Evolutionary conservation across 768 basidiomycete species (phyloP).

Genomic region (Russula sp.): DNA sequence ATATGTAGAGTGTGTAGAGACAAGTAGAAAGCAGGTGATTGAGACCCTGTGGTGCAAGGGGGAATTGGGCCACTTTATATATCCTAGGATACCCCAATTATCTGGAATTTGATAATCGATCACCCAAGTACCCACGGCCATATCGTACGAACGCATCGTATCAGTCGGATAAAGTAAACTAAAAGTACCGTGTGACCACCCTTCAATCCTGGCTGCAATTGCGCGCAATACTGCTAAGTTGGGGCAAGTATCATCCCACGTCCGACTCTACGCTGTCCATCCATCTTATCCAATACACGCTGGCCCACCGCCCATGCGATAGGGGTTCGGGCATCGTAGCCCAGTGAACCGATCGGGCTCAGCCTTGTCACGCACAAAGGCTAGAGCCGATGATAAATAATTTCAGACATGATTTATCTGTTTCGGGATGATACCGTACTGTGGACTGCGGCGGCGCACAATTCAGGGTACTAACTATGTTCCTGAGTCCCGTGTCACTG

Average conservation of each 20-base stretch:
- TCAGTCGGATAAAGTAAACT: too few relatives aligned
- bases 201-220: not conserved
- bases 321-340: not conserved
- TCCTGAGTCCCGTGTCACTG: not conserved
- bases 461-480: conserved; percentile 5
- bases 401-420: not conserved
- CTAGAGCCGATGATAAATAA: too few relatives aligned
- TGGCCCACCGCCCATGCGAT: not conserved
- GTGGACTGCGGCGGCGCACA: not conserved
- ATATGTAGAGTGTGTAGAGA: not conserved
- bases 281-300: not conserved
- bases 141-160: too few relatives aligned
- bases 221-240: not conserved
- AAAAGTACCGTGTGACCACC: too few relatives aligned
- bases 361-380: not conserved
- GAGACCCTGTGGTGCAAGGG: not conserved
- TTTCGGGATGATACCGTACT: not conserved
- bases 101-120: not conserved
- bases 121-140: too few relatives aligned
- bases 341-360: not conserved
- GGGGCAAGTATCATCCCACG: not conserved
- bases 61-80: conserved; percentile 14
- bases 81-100: too few relatives aligned
- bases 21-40: not conserved
- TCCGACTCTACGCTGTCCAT: not conserved